Percentiles rank a stretch among this genome's conserved stretches.
Evolutionary conservation across 2,329 filamentous ascomycete genomes (phyloP).

Genomic region (Botrytis fabae): DNA sequence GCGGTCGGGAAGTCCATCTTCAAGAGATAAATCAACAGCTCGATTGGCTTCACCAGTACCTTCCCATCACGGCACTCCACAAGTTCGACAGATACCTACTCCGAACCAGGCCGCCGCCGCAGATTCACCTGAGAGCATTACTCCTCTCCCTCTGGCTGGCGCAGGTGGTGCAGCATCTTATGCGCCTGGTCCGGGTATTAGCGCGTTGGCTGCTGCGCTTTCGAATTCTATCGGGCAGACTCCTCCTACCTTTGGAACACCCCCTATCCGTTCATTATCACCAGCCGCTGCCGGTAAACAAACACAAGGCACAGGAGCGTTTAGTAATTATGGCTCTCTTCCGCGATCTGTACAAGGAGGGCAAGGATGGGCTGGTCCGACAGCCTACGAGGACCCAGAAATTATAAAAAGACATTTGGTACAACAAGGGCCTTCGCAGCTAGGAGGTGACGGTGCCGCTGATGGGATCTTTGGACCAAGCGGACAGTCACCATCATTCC

Average conservation of each 20-base stretch:
- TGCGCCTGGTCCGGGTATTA: slow-evolving; percentile 77
- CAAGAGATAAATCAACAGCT: slow-evolving; percentile 59
- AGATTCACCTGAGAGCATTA: slow-evolving; percentile 47
- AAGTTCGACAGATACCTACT: slow-evolving; percentile 51
- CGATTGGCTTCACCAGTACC: slow-evolving; percentile 60
- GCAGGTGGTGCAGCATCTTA: slow-evolving; percentile 54
- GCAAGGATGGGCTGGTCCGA: slow-evolving; percentile 49
- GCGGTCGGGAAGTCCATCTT: slow-evolving; percentile 43
- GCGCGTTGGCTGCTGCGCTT: slow-evolving; percentile 84
- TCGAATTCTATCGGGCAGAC: slow-evolving; percentile 70
- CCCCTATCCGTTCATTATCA: slow-evolving; percentile 58
- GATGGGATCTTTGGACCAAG: slow-evolving; percentile 32
- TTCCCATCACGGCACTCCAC: slow-evolving; percentile 48
- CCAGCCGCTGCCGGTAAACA: slow-evolving; percentile 52
- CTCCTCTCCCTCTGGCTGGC: slow-evolving; percentile 57
- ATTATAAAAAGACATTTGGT: slow-evolving; percentile 89
- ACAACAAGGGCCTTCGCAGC: slow-evolving; percentile 59
- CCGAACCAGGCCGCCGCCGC: slow-evolving; percentile 45
- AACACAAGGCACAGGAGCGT: slow-evolving; percentile 47
- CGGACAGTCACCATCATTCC: slow-evolving; percentile 43
- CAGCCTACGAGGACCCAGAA: slow-evolving; percentile 82
- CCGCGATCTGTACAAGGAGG: slow-evolving; percentile 49
- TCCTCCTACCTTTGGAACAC: slow-evolving; percentile 69
- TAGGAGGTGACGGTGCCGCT: slow-evolving; percentile 26
- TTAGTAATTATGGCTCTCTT: slow-evolving; percentile 80